These are phyloP conservation scores for Rhizophagus sp. DNA, from an alignment of 192 early-diverging fungal species.

Conservation along the genomic window DNA sequence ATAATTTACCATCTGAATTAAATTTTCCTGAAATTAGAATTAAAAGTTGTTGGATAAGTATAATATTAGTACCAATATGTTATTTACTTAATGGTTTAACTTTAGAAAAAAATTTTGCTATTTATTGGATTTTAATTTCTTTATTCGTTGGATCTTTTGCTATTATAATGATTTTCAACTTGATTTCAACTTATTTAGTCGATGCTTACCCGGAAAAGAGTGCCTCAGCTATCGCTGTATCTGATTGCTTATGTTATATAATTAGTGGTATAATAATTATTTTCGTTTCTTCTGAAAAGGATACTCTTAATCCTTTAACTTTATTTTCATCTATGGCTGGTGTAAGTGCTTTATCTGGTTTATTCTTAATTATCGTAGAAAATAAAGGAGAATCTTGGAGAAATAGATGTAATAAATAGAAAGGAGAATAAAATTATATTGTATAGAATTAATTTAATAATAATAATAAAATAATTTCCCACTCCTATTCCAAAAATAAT, in stretches of 20 bases:
- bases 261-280: background rate
- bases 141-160: conserved; percentile 28
- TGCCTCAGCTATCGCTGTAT: background rate
- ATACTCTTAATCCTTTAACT: background rate
- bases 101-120: conserved; percentile 30
- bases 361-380: background rate
- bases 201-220: background rate
- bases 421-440: too few species aligned
- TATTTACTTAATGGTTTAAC: conserved; percentile 36
- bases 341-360: background rate
- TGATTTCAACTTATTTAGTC: background rate
- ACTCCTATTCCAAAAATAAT: too few species aligned
- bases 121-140: conserved; percentile 27
- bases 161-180: background rate
- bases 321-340: background rate
- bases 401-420: background rate
- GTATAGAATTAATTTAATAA: too few species aligned
- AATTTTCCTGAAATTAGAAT: conserved; percentile 28
- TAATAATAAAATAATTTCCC: too few species aligned
- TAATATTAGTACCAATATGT: conserved; percentile 32
- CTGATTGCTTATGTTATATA: background rate
- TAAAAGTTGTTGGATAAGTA: conserved; percentile 39
- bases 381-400: background rate
- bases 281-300: background rate
- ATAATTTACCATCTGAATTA: conserved; percentile 23